Evolutionary conservation across 108 stramenopile genomes (phyloP).

Genomic region (Aurantiochytrium sp.): DNA sequence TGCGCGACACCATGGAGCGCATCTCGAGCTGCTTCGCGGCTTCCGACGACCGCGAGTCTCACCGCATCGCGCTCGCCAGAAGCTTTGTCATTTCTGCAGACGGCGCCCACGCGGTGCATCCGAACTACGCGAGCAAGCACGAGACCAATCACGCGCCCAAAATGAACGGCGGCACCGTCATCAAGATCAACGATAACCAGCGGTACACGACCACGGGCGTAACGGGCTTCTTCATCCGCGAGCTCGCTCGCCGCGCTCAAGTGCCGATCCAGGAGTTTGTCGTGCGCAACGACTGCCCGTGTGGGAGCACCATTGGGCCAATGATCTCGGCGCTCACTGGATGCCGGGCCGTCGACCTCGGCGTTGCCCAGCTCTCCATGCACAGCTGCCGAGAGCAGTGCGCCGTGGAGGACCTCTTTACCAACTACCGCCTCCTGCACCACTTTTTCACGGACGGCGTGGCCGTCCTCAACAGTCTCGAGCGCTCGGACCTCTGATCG

Average conservation of each 20-base stretch:
- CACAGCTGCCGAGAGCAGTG: slow-evolving; percentile 85
- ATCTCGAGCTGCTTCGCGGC: slow-evolving; percentile 68
- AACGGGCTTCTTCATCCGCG: slow-evolving; percentile 77
- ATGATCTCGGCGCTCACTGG: slow-evolving; percentile 78
- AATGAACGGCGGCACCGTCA: slow-evolving; percentile 90
- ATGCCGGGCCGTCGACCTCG: slow-evolving; percentile 88
- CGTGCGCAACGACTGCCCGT: slow-evolving; percentile 86
- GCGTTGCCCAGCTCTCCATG: slow-evolving; percentile 92
- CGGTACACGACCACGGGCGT: slow-evolving; percentile 86
- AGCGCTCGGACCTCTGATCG: neutral
- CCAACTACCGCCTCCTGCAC: neutral
- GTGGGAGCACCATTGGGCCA: slow-evolving; percentile 94
- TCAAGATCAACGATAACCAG: slow-evolving; percentile 94
- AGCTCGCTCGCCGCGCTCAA: slow-evolving; percentile 67
- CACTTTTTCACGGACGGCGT: neutral
- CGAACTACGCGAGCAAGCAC: slow-evolving; percentile 90
- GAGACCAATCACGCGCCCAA: slow-evolving; percentile 83
- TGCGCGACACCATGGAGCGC: slow-evolving; percentile 68
- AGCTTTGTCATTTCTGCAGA: slow-evolving; percentile 65
- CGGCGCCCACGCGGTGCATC: slow-evolving; percentile 94
- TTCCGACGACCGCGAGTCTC: slow-evolving; percentile 49
- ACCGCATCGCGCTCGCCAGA: slow-evolving; percentile 48
- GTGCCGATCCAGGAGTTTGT: slow-evolving; percentile 82
- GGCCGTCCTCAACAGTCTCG: neutral
- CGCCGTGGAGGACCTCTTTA: slow-evolving; percentile 47